These are phyloP conservation scores for Apiotrichum akiyoshidainum DNA, from an alignment of 1,284 basidiomycete species.

Conservation along the genomic window DNA sequence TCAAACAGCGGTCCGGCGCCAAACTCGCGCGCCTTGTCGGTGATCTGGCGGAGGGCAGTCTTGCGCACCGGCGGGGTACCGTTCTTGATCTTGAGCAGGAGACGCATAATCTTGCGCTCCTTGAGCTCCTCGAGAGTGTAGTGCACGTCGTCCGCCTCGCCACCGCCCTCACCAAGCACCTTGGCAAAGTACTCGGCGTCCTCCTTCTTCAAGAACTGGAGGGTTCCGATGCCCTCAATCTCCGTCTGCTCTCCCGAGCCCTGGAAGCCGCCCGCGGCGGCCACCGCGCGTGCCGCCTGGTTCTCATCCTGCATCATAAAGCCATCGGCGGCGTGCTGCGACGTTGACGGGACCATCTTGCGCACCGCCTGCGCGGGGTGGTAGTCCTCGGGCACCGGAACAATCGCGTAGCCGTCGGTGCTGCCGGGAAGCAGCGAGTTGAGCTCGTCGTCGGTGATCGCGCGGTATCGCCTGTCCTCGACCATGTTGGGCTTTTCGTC, in stretches of 20 bases:
- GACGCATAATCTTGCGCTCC: conserved; percentile 99
- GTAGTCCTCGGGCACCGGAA: conserved; percentile 91
- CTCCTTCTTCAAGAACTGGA: conserved; percentile 97
- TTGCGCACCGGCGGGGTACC: conserved; percentile 98
- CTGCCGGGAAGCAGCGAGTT: conserved; percentile 79
- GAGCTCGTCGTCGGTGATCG: conserved; percentile 92
- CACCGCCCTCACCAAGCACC: conserved; percentile 75
- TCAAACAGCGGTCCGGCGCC: conserved; percentile 99
- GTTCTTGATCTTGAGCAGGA: conserved; percentile 99
- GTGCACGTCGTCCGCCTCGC: conserved; percentile 80
- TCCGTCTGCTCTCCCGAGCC: conserved; percentile 95
- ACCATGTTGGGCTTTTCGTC: conserved; percentile 63
- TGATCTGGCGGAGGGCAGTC: conserved; percentile 94
- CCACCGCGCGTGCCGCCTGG: conserved; percentile 77
- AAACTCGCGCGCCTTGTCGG: conserved; percentile 98
- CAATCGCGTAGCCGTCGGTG: conserved; percentile 77
- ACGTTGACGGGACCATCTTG: conserved; percentile 50
- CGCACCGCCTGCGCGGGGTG: conserved; percentile 63
- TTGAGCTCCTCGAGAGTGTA: conserved; percentile 97
- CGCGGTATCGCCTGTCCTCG: conserved; percentile 91
- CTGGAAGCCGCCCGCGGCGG: conserved; percentile 74
- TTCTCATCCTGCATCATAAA: conserved; percentile 96
- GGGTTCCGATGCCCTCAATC: conserved; percentile 93
- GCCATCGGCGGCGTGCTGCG: conserved; percentile 63
- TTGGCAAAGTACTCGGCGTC: conserved; percentile 98